phyloP scores from a whole-genome alignment of 257 asterid species.

The Solanum corneliomulleri region DNA sequence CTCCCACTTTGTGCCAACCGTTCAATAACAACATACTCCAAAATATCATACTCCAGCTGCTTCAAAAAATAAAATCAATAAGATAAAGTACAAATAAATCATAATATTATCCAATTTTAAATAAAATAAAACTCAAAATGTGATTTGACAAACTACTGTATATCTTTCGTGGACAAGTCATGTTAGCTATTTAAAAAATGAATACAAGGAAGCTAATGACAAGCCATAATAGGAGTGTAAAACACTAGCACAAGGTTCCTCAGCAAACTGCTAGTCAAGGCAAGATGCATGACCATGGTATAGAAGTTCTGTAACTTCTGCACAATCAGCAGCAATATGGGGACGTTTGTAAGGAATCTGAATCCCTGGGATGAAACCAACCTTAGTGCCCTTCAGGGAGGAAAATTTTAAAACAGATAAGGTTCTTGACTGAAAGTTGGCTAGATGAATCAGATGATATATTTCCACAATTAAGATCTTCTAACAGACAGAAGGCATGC shows the following conservation, averaged over 20 bases:
- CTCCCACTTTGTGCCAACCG: conserved; percentile 98
- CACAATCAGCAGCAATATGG: not conserved
- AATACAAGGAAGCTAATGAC: not conserved
- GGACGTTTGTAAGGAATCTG: not conserved
- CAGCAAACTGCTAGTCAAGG: not conserved
- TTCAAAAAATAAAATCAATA: conserved; percentile 7
- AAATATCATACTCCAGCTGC: conserved; percentile 96
- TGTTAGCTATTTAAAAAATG: not conserved
- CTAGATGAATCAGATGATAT: not conserved
- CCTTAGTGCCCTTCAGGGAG: not conserved
- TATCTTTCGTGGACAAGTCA: not conserved
- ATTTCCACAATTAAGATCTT: not conserved
- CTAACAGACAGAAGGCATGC: not conserved
- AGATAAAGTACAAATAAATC: not conserved
- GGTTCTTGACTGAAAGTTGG: not conserved
- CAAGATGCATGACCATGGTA: not conserved
- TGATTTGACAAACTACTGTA: not conserved
- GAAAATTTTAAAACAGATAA: not conserved
- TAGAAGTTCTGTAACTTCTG: not conserved
- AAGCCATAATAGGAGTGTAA: not conserved
- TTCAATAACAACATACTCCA: conserved; percentile 97
- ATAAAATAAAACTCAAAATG: not conserved
- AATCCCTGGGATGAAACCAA: not conserved
- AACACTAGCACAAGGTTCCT: not conserved
- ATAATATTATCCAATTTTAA: not conserved